phyloP scores from a whole-genome alignment of 148 eudicot genomes.

The Mesembryanthemum crystallinum region DNA sequence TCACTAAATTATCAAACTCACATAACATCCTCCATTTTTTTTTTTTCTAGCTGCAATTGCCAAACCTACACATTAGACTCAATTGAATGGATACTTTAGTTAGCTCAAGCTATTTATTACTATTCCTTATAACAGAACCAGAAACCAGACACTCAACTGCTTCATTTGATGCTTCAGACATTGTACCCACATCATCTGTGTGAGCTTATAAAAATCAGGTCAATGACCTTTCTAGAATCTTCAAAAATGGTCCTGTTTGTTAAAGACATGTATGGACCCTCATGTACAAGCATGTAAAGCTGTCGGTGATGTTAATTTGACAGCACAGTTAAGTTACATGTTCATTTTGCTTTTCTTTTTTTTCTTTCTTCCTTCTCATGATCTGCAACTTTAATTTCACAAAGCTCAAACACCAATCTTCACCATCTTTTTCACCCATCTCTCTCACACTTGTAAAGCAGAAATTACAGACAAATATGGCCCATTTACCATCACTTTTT shows the following conservation, averaged over 20 bases:
- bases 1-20: too few species aligned
- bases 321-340: constrained; percentile 14
- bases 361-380: not conserved
- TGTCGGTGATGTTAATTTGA: constrained; percentile 26
- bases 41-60: too few species aligned
- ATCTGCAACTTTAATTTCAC: not conserved
- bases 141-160: too few species aligned
- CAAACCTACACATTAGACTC: not conserved
- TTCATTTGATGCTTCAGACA: too few species aligned
- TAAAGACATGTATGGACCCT: not conserved
- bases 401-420: constrained; percentile 15
- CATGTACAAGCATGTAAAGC: constrained; percentile 9
- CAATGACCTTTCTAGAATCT: not conserved
- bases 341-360: constrained; percentile 4
- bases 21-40: too few species aligned
- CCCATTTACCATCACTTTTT: constrained; percentile 21
- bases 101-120: too few species aligned
- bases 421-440: constrained; percentile 1
- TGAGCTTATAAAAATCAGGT: too few species aligned
- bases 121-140: too few species aligned
- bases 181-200: too few species aligned
- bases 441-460: constrained; percentile 9
- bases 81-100: too few species aligned
- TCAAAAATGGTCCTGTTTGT: constrained; percentile 18
- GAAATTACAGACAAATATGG: constrained; percentile 11